These are phyloP conservation scores for Russula dissimulans DNA, from an alignment of 768 basidiomycete genomes.

Conservation along the genomic window DNA sequence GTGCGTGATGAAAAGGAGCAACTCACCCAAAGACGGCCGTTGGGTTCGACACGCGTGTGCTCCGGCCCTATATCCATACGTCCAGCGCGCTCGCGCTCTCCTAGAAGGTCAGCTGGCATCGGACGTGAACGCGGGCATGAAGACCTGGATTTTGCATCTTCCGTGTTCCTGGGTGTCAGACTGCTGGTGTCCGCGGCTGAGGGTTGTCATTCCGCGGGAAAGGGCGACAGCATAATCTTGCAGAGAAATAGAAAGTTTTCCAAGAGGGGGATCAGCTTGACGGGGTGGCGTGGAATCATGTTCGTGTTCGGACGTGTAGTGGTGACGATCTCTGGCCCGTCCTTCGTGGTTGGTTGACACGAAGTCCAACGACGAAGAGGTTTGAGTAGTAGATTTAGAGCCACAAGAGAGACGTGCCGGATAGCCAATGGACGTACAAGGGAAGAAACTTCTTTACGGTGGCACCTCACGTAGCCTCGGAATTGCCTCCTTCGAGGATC, in stretches of 20 bases:
- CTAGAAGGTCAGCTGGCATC: background rate
- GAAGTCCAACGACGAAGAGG: slow-evolving; percentile 16
- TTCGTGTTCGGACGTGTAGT: background rate
- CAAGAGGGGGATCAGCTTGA: background rate
- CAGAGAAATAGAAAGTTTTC: slow-evolving; percentile 3
- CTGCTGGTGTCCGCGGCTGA: background rate
- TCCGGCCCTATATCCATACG: slow-evolving; percentile 12
- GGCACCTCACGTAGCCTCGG: too few species aligned
- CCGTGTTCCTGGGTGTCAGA: too few species aligned
- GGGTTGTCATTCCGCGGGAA: background rate
- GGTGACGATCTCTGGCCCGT: background rate
- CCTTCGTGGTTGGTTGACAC: slow-evolving; percentile 9
- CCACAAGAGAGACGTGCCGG: too few species aligned
- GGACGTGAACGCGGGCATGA: background rate
- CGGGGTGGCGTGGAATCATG: background rate
- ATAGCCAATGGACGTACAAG: too few species aligned
- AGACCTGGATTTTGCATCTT: background rate
- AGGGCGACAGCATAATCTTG: background rate
- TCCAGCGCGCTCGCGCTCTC: background rate
- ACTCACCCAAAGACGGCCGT: slow-evolving; percentile 1
- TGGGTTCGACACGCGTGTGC: background rate
- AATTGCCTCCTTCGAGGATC: too few species aligned
- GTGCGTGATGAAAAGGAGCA: too few species aligned
- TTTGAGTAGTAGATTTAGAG: slow-evolving; percentile 17
- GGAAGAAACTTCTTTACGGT: too few species aligned